Conservation (phyloP, 2,329 filamentous ascomycete genomes). For the Mariannaea elegans region DNA sequence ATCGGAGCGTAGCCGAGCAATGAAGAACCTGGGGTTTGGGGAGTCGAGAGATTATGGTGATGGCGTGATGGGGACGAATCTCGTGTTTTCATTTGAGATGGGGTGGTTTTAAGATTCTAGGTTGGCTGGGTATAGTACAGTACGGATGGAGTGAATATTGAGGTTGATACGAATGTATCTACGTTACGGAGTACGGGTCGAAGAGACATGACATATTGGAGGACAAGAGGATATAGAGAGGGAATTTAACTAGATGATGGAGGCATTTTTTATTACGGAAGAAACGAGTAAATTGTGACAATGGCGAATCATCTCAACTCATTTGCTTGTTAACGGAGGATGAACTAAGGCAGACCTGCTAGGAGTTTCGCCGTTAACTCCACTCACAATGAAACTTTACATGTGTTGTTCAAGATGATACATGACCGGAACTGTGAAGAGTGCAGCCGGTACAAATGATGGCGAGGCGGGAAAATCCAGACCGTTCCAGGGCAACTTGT, state of each 20-base stretch:
- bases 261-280: not conserved
- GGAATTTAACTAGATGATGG: not conserved
- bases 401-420: conserved; percentile 12
- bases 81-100: not conserved
- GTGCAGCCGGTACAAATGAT: no score
- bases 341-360: no score
- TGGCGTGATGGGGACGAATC: conserved; percentile 11
- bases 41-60: not conserved
- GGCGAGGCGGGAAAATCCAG: conserved; percentile 19
- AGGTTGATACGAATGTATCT: no score
- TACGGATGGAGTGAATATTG: not conserved
- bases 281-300: no score
- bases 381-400: conserved; percentile 27
- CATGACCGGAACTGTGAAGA: no score
- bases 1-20: conserved; percentile 24
- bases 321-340: not conserved
- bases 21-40: conserved; percentile 16
- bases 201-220: not conserved
- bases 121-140: not conserved
- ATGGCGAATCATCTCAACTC: no score
- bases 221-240: not conserved
- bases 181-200: not conserved
- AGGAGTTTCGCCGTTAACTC: conserved; percentile 15
- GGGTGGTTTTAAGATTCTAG: no score
- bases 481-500: not conserved